A percentile compares a stretch with the other conserved stretches of the same genome.
Evolutionary conservation across 257 asterid species (phyloP).

Genomic region (Lavandula angustifolia): DNA sequence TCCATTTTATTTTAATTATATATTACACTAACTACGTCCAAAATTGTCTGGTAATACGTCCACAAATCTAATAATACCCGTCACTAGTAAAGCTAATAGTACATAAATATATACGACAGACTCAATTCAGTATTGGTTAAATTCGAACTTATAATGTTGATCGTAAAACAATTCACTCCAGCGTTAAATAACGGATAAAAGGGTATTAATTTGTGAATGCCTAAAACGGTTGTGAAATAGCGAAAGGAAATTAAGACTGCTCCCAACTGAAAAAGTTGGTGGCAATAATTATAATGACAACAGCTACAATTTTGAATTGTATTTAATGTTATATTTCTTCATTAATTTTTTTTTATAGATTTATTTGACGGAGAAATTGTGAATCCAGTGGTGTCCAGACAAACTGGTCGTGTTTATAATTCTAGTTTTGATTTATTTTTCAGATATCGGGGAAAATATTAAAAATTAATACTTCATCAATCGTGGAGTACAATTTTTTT

Average conservation of each 20-base stretch:
- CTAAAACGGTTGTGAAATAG: not conserved
- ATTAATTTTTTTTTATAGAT: not conserved
- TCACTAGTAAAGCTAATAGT: no score
- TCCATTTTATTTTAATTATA: not conserved
- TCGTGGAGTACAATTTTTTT: no score
- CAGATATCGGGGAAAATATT: not conserved
- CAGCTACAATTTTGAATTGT: not conserved
- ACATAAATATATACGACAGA: not conserved
- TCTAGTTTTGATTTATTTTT: not conserved
- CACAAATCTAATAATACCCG: not conserved
- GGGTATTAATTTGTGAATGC: not conserved
- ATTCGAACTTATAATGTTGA: no score
- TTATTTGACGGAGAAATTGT: not conserved
- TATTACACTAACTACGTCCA: not conserved
- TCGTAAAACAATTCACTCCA: no score
- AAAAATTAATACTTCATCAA: no score
- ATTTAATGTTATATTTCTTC: not conserved
- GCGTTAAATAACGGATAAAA: no score
- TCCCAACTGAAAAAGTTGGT: conserved; percentile 24
- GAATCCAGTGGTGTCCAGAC: not conserved
- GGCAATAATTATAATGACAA: conserved; percentile 6
- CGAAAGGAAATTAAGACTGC: not conserved
- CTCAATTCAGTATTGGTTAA: no score
- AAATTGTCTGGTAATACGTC: not conserved
- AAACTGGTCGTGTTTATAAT: not conserved